A percentile compares a stretch with the other conserved stretches of the same genome.
These are phyloP conservation scores for Colletotrichum sp. DNA, from an alignment of 2,329 filamentous ascomycete genomes.

Conservation along the genomic window DNA sequence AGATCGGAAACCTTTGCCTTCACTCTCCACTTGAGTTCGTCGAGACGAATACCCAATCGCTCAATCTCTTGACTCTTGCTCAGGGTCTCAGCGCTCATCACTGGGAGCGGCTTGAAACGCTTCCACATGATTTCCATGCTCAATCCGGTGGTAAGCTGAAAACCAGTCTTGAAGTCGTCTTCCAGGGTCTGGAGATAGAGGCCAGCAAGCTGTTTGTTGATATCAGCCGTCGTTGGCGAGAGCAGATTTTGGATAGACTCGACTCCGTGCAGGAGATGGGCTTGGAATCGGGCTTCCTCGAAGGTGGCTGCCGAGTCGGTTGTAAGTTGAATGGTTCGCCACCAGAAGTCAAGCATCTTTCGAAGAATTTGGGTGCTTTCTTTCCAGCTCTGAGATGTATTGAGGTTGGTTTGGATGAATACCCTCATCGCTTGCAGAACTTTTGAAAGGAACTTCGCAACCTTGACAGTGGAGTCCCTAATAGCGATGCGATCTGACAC, in stretches of 20 bases:
- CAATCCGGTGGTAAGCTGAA: conserved; percentile 75
- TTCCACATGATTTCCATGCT: conserved; percentile 85
- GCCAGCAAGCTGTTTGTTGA: conserved; percentile 41
- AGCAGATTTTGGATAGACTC: conserved; percentile 43
- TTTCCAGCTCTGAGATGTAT: conserved; percentile 32
- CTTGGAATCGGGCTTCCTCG: conserved; percentile 69
- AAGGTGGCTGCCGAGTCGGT: conserved; percentile 45
- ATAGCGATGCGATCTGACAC: conserved; percentile 58
- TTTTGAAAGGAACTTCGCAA: conserved; percentile 55
- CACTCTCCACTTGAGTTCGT: conserved; percentile 64
- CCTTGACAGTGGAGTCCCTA: conserved; percentile 64
- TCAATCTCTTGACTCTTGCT: conserved; percentile 56
- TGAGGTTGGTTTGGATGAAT: conserved; percentile 43
- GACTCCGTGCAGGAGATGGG: conserved; percentile 60
- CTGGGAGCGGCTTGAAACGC: conserved; percentile 67
- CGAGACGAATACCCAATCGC: conserved; percentile 62
- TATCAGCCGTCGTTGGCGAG: conserved; percentile 25
- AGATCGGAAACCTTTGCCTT: conserved; percentile 56
- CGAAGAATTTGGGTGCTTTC: conserved; percentile 39
- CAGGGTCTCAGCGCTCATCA: conserved; percentile 50
- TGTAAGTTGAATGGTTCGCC: conserved; percentile 55
- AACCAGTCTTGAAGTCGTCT: conserved; percentile 69
- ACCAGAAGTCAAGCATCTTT: conserved; percentile 57
- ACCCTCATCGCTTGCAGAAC: conserved; percentile 44
- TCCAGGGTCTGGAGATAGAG: conserved; percentile 48